Conservation (phyloP, 179 eudicot genomes). For the Heliamphora pulchella region DNA sequence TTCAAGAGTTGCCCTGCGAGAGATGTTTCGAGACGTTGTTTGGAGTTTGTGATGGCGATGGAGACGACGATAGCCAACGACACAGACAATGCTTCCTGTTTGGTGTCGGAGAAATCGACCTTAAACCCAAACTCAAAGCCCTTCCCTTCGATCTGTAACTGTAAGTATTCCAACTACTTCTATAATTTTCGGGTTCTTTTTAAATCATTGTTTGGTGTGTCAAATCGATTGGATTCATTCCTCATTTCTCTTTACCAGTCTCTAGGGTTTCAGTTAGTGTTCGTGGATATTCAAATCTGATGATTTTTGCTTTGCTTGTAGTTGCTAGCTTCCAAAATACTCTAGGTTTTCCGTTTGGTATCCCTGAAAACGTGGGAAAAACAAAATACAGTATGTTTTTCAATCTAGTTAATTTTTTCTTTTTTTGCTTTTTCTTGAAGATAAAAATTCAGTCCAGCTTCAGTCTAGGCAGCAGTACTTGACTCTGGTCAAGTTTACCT, state of each 20-base stretch:
- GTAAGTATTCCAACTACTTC: background rate
- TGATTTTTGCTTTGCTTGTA: conserved; percentile 5
- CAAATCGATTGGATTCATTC: background rate
- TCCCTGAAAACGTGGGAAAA: background rate
- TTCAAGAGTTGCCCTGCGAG: no score
- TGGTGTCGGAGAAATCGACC: background rate
- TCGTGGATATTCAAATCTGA: conserved; percentile 7
- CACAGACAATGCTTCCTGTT: background rate
- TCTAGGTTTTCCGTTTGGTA: conserved; percentile 5
- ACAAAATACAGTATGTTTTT: background rate
- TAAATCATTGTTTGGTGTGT: background rate
- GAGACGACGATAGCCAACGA: background rate
- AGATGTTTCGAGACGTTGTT: no score
- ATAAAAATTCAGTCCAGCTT: no score
- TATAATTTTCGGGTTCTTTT: no score
- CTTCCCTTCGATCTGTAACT: conserved; percentile 8
- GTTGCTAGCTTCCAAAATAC: background rate
- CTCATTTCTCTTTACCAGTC: background rate
- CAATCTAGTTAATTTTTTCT: background rate
- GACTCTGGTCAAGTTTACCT: background rate
- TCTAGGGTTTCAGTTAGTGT: conserved; percentile 11
- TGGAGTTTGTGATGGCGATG: conserved; percentile 8
- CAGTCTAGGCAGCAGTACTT: background rate
- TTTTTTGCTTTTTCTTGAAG: no score
- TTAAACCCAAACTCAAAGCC: background rate